Conservation (phyloP, 2,329 filamentous ascomycete species). For the Cercospora citrullina region DNA sequence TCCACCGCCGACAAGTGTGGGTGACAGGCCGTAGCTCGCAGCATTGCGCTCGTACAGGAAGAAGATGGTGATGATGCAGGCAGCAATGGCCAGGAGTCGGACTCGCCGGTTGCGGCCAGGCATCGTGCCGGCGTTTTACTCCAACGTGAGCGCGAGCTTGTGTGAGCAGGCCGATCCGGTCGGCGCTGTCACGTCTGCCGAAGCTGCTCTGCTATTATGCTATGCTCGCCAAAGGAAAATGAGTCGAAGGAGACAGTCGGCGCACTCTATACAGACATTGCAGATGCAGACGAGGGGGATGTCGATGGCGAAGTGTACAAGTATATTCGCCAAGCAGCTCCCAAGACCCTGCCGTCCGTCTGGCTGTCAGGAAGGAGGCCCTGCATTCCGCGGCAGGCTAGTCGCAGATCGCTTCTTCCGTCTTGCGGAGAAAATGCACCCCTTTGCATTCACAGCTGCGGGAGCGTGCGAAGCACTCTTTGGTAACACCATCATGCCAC, state of each 20-base stretch:
- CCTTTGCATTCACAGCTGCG: neutral
- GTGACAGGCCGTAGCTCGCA: constrained; percentile 18
- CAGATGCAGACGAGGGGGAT: neutral
- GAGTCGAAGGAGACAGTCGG: neutral
- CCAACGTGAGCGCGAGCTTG: neutral
- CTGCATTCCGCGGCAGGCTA: neutral
- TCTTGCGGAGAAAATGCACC: neutral
- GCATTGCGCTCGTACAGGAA: constrained; percentile 30
- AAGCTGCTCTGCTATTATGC: constrained; percentile 4
- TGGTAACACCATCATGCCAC: neutral
- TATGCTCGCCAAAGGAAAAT: neutral
- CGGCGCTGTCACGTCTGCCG: constrained; percentile 10
- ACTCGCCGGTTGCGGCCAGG: constrained; percentile 31
- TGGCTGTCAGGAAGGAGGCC: neutral
- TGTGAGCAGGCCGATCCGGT: constrained; percentile 13
- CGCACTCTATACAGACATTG: neutral
- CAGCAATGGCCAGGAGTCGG: constrained; percentile 30
- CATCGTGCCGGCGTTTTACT: constrained; percentile 21
- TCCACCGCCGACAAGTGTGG: constrained; percentile 24
- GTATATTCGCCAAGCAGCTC: neutral
- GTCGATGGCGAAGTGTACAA: neutral
- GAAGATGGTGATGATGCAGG: constrained; percentile 31
- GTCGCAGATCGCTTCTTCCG: neutral
- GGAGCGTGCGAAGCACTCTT: neutral
- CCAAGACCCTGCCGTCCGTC: neutral